Conservation (phyloP, 2,329 filamentous ascomycete species). For the Periconia sp. region DNA sequence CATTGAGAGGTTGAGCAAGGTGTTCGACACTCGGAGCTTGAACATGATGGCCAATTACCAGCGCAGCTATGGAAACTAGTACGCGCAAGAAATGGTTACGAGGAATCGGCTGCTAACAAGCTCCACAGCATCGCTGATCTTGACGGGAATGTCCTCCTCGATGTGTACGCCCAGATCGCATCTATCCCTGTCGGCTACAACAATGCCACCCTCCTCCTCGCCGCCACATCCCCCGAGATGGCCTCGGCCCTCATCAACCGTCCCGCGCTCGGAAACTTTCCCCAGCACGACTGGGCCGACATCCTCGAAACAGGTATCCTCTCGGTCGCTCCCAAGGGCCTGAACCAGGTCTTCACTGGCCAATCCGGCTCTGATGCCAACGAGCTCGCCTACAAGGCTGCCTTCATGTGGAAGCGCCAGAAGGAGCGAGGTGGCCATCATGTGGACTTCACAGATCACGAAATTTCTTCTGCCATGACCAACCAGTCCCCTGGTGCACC, state of each 20-base stretch:
- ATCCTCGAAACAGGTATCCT: constrained; percentile 82
- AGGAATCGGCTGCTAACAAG: constrained; percentile 12
- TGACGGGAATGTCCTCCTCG: constrained; percentile 74
- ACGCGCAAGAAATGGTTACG: constrained; percentile 13
- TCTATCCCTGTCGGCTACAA: constrained; percentile 94
- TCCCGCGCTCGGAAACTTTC: constrained; percentile 89
- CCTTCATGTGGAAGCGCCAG: constrained; percentile 90
- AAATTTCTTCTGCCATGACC: constrained; percentile 76
- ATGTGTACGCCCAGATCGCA: constrained; percentile 88
- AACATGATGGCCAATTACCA: constrained; percentile 61
- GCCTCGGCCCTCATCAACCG: constrained; percentile 82
- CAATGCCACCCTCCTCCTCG: constrained; percentile 75
- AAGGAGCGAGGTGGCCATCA: constrained; percentile 77
- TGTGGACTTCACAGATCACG: constrained; percentile 80
- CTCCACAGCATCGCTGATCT: constrained; percentile 64
- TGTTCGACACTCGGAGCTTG: constrained; percentile 85
- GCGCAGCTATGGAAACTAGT: constrained; percentile 72
- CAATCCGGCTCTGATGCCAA: constrained; percentile 91
- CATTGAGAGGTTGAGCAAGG: constrained; percentile 73
- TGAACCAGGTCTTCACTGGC: constrained; percentile 89
- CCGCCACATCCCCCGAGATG: constrained; percentile 80
- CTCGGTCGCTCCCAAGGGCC: constrained; percentile 79
- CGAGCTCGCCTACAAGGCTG: constrained; percentile 92
- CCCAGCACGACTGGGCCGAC: constrained; percentile 80
- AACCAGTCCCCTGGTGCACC: constrained; percentile 82